These are phyloP conservation scores for Exophiala spinifera DNA, from an alignment of 2,329 filamentous ascomycete genomes.

Conservation along the genomic window DNA sequence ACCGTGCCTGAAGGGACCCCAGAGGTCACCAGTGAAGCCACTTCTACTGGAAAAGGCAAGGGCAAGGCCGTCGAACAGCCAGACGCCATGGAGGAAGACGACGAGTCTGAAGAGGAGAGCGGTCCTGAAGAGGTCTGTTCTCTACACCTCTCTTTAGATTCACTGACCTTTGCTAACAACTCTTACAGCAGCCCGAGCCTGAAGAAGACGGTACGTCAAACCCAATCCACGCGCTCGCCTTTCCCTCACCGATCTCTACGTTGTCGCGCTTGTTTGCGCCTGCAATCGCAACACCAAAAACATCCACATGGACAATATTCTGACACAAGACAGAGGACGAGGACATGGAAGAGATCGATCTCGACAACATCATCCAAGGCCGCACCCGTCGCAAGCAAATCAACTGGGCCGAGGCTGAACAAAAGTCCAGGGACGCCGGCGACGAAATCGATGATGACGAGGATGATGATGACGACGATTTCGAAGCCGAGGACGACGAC, in stretches of 20 bases:
- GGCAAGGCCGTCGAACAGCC: constrained; percentile 67
- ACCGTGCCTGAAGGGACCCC: constrained; percentile 19
- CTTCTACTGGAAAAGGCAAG: constrained; percentile 66
- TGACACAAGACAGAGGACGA: constrained; percentile 60
- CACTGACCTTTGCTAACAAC: constrained; percentile 4
- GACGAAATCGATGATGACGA: constrained; percentile 61
- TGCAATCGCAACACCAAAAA: neutral
- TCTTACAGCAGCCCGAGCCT: constrained; percentile 16
- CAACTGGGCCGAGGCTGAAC: constrained; percentile 86
- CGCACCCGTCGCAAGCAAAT: constrained; percentile 91
- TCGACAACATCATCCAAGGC: constrained; percentile 81
- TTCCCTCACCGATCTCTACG: neutral
- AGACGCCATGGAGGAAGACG: constrained; percentile 64
- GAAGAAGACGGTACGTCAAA: constrained; percentile 22
- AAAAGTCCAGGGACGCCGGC: constrained; percentile 76
- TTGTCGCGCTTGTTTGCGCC: neutral
- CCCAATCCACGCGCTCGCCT: neutral
- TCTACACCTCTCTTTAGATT: neutral
- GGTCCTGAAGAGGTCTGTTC: constrained; percentile 50
- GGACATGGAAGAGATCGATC: constrained; percentile 86
- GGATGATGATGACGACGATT: constrained; percentile 53
- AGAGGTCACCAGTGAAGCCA: constrained; percentile 33
- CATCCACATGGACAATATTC: neutral
- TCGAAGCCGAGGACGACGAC: constrained; percentile 28
- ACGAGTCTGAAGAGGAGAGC: constrained; percentile 69